Evolutionary conservation across 805 yeast species (phyloP), one percentile per base, ranked within the genome.

Genomic region (Ogataea allantospora): DNA sequence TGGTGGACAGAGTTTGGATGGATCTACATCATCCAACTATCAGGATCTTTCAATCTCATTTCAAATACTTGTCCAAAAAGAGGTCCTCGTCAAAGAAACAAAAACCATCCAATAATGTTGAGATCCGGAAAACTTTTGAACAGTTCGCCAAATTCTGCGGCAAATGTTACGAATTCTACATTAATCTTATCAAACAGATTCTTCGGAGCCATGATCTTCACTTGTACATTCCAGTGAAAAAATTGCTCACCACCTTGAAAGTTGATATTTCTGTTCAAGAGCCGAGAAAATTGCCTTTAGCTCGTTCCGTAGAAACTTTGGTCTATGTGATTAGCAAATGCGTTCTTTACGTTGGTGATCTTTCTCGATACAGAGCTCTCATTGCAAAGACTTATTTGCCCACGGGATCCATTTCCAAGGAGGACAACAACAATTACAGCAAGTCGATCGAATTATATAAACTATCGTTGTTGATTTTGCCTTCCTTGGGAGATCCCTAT

Each of bases 401-500:
- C 3, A 52, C 52, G 11, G 63, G 48, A 23, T 44, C 57, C 14
- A 43, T 53, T 26, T 58, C 69, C 17, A 47, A 71, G 59, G 46
- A 61, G 43, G 55, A 63, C 21, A 57, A 67, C 13, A 65, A 70
- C 38, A 68, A 64, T 42, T 71, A 67, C 42, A 57, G 65, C 37
- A 69, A 69, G 48, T 63, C 78, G 2, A 46, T 67, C n/a, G 66
- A 66, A 30, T 63, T 67, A 37, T 77, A 79, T 49, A 68, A 73
- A 33, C 57, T 67, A 30, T 78, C 87, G 13, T 71, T 77, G 21
- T 52, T 75, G 18, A 59, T 83, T 13, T 57, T 81, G 18, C 89
- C 91, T 1, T 75, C 86, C 0, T 66, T 80, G 40, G 84, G 84
- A 36, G 88, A 81, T 50, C 81, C 78, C 19, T 75, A 75, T 48